Evolutionary conservation across 169 alveolate species (phyloP).

Genomic region (Plasmodium cynomolgi): DNA sequence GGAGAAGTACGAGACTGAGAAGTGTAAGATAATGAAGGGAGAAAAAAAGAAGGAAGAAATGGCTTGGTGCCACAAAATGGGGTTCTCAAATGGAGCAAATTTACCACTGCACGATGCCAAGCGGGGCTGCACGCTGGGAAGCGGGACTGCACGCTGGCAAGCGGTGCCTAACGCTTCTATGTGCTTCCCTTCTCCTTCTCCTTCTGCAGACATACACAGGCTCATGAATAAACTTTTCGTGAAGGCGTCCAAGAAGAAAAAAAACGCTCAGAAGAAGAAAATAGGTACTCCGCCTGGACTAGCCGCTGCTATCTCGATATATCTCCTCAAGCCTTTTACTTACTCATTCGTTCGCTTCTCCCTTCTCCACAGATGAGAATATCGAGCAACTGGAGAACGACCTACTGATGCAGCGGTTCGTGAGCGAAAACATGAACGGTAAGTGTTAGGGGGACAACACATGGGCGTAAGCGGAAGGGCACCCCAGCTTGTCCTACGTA

Average conservation of each 20-base stretch:
- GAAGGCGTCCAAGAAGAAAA: neutral
- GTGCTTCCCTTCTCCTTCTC: neutral
- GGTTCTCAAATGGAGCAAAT: neutral
- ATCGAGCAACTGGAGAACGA: slow-evolving; percentile 52
- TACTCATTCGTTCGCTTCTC: neutral
- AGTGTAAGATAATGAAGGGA: neutral
- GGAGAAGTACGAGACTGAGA: slow-evolving; percentile 31
- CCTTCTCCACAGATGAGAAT: neutral
- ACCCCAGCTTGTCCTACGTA: neutral
- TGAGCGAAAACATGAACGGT: slow-evolving; percentile 36
- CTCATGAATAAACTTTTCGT: neutral
- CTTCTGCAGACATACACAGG: neutral
- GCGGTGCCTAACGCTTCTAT: neutral
- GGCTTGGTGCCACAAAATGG: neutral
- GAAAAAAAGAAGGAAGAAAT: neutral
- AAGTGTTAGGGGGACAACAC: neutral
- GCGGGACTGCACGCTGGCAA: neutral
- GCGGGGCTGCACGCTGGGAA: neutral
- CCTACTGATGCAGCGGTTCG: slow-evolving; percentile 37
- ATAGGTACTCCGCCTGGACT: neutral
- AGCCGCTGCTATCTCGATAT: neutral
- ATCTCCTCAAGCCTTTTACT: neutral
- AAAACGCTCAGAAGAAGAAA: neutral
- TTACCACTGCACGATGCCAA: too few species aligned
- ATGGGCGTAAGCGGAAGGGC: neutral